A percentile compares a stretch with the other conserved stretches of the same genome.
These are phyloP conservation scores for Platanthera zijinensis DNA, from an alignment of 106 monocot species.

Conservation along the genomic window DNA sequence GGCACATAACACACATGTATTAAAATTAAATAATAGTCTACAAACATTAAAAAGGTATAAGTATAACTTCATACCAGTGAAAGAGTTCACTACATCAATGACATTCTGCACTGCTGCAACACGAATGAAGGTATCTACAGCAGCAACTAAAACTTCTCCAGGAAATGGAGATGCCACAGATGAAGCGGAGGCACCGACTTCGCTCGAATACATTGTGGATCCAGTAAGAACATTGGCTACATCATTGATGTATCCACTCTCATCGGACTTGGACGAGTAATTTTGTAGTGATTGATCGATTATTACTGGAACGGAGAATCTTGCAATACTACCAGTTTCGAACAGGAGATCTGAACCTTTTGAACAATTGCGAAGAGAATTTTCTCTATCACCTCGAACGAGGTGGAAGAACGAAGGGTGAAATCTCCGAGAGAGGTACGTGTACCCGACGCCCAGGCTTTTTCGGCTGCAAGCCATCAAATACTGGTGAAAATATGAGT, in stretches of 20 bases:
- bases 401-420: conserved; percentile 36
- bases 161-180: conserved; percentile 27
- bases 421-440: conserved; percentile 33
- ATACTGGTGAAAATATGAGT: background rate
- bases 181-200: background rate
- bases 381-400: conserved; percentile 20
- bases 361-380: background rate
- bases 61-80: conserved; percentile 59
- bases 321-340: conserved; percentile 5
- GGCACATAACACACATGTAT: too few species aligned
- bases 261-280: conserved; percentile 43
- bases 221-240: conserved; percentile 44
- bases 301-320: conserved; percentile 30
- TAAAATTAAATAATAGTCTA: background rate
- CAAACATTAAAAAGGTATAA: background rate
- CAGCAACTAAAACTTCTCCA: conserved; percentile 68
- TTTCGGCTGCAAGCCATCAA: conserved; percentile 37
- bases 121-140: conserved; percentile 57
- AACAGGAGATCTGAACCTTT: background rate
- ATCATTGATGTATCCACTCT: conserved; percentile 45
- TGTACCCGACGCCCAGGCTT: conserved; percentile 21
- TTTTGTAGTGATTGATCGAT: conserved; percentile 16
- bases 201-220: conserved; percentile 18
- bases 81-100: conserved; percentile 64
- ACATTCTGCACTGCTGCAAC: conserved; percentile 77